These are phyloP conservation scores for Aspergillus conjunctus DNA, from an alignment of 495 filamentous ascomycete species.

Conservation along the genomic window DNA sequence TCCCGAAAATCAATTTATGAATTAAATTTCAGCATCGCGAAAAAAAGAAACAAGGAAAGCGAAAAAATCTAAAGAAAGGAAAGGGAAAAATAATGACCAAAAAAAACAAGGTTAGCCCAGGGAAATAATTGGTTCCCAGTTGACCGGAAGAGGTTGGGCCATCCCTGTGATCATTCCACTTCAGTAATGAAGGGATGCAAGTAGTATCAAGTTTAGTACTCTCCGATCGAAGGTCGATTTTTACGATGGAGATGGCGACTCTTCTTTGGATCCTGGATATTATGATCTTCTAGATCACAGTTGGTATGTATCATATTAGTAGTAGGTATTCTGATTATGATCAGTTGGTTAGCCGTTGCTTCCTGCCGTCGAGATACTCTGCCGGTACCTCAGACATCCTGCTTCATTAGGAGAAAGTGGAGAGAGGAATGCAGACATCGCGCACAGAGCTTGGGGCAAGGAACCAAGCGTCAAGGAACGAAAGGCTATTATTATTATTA, in stretches of 20 bases:
- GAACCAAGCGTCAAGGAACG: slow-evolving; percentile 5
- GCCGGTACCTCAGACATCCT: not conserved
- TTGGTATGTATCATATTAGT: too few relatives aligned
- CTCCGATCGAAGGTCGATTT: not conserved
- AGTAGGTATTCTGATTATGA: too few relatives aligned
- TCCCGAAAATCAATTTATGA: not conserved
- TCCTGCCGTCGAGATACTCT: not conserved
- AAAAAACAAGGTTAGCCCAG: slow-evolving; percentile 1
- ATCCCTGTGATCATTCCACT: slow-evolving; percentile 22
- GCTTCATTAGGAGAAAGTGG: not conserved
- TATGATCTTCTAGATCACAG: not conserved
- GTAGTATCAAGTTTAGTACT: not conserved
- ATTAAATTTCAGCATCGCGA: too few relatives aligned
- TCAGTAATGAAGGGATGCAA: slow-evolving; percentile 23
- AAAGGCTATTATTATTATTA: not conserved
- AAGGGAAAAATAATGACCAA: not conserved
- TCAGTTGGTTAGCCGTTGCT: not conserved
- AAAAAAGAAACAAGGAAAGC: not conserved
- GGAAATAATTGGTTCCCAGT: slow-evolving; percentile 21
- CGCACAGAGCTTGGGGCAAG: slow-evolving; percentile 6
- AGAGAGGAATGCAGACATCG: slow-evolving; percentile 17
- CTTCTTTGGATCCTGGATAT: not conserved
- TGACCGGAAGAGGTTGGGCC: slow-evolving; percentile 17
- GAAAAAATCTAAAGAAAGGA: not conserved
- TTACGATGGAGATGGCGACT: too few relatives aligned